Base-by-base conservation (phyloP, 2,329 filamentous ascomycete species). In the Arthrobotrys sphaeroides region DNA sequence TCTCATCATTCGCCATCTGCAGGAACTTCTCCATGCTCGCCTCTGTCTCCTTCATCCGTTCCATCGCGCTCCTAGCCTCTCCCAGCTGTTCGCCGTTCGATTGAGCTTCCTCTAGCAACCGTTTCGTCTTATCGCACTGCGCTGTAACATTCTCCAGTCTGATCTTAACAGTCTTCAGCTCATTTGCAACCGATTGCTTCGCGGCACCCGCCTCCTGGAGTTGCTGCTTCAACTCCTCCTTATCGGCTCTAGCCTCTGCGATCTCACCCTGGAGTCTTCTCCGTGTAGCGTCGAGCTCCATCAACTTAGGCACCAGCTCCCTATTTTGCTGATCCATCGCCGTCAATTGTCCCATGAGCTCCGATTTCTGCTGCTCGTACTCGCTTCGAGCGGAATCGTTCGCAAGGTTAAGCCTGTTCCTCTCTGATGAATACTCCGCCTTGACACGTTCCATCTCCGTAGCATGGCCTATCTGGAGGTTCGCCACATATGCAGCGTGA, bases 1-100 rank as follows among this genome's bases (percentile, higher is more conserved):
- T 74, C 47, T 74, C 70, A 0, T 59, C 47, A 7, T 51, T 68
- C 18, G 62, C 55, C 10, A 47, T 59, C 20, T 49, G 33, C 36
- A 68, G 26, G 18, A 47, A 31, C 20, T 43, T 59, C 7, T 74
- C 28, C n/a, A 74, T 26, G 2, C 31, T 61, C 5, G 10, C n/a
- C 42, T 40, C 51, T 6, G 31, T 28, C 53, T 53, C 51, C 22
- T 61, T 55, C 69, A 67, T 67, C 7, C 45, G 18, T 16, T 68
- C 45, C n/a, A 68, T 31, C 36, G 57, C 47, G 12, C 36, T 38
- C 3, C 13, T 59, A 7, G 42, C 38, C 10, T 73, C 60, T 13
- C 28, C 51, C 20, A 73, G 42, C 18, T 66, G 60, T 2, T 22
- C 16, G 4, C 43, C 12, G 31, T 49, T 70, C 1, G 33, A n/a